These are phyloP conservation scores for Oxyria digyna DNA, from an alignment of 148 eudicot species.

Conservation along the genomic window DNA sequence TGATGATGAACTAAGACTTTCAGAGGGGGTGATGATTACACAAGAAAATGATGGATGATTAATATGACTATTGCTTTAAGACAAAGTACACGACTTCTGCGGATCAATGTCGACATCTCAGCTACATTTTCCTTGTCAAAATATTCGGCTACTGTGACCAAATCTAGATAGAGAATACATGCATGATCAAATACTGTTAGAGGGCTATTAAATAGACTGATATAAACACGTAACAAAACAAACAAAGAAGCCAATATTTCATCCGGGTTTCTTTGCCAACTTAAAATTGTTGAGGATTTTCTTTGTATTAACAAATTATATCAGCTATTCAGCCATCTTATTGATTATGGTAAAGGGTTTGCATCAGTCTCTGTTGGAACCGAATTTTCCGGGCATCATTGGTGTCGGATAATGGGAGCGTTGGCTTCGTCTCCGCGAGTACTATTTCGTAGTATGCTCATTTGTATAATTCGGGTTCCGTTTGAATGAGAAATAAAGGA, in stretches of 20 bases:
- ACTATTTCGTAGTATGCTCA: too few species aligned
- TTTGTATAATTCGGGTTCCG: too few species aligned
- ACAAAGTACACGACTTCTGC: constrained; percentile 1
- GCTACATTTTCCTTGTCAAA: background rate
- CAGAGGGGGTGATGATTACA: background rate
- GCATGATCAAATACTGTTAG: background rate
- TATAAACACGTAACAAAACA: background rate
- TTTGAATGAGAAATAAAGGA: too few species aligned
- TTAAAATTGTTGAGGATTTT: too few species aligned
- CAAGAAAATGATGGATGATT: background rate
- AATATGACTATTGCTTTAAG: background rate
- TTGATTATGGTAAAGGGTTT: too few species aligned
- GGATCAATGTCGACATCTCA: background rate
- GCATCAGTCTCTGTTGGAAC: too few species aligned
- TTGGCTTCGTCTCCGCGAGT: too few species aligned
- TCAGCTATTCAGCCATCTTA: background rate
- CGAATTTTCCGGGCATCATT: too few species aligned
- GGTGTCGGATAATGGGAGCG: too few species aligned
- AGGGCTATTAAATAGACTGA: background rate
- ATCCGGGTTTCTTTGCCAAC: background rate
- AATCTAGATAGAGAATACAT: background rate
- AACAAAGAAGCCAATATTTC: background rate
- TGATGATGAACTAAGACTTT: background rate
- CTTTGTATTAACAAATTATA: background rate
- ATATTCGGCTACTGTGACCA: background rate